Evolutionary conservation across 2,329 filamentous ascomycete genomes (phyloP).

Genomic region (Chrysoporthe puriensis): DNA sequence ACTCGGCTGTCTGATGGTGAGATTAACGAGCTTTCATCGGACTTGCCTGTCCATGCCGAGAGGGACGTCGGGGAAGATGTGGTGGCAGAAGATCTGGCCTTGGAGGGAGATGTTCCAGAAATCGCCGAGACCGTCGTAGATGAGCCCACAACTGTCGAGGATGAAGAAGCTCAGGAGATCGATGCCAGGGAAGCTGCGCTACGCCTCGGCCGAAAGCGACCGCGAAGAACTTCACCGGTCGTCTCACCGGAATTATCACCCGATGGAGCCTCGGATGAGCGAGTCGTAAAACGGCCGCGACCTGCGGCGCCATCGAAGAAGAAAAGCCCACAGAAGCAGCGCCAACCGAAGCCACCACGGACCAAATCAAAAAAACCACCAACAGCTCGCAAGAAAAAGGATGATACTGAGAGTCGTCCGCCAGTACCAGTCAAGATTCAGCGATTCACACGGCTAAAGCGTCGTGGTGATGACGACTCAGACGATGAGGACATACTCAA

Average conservation of each 20-base stretch:
- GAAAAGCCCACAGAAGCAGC: slow-evolving; percentile 49
- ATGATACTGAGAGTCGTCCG: slow-evolving; percentile 23
- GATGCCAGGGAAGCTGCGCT: slow-evolving; percentile 47
- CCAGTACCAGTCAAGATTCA: slow-evolving; percentile 41
- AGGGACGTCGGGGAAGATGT: neutral
- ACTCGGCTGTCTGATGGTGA: slow-evolving; percentile 28
- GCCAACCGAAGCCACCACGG: slow-evolving; percentile 33
- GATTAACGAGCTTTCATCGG: slow-evolving; percentile 39
- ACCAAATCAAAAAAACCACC: slow-evolving; percentile 23
- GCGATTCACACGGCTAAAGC: slow-evolving; percentile 57
- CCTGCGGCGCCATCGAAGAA: slow-evolving; percentile 34
- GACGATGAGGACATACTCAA: slow-evolving; percentile 50
- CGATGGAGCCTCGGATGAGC: slow-evolving; percentile 39
- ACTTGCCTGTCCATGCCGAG: slow-evolving; percentile 9
- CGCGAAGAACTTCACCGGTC: slow-evolving; percentile 42
- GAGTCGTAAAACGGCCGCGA: slow-evolving; percentile 44
- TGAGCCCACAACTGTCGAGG: slow-evolving; percentile 24
- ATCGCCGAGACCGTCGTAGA: slow-evolving; percentile 29
- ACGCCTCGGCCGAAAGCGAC: slow-evolving; percentile 48
- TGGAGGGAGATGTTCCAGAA: slow-evolving; percentile 6
- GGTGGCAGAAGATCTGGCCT: slow-evolving; percentile 9
- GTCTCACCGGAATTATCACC: slow-evolving; percentile 49
- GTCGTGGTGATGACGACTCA: slow-evolving; percentile 45
- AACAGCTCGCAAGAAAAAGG: slow-evolving; percentile 29
- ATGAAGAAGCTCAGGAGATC: slow-evolving; percentile 47